A percentile compares a stretch with the other conserved stretches of the same genome.
Evolutionary conservation across 805 yeast genomes (phyloP).

Genomic region (Phaffomyces thermotolerans): DNA sequence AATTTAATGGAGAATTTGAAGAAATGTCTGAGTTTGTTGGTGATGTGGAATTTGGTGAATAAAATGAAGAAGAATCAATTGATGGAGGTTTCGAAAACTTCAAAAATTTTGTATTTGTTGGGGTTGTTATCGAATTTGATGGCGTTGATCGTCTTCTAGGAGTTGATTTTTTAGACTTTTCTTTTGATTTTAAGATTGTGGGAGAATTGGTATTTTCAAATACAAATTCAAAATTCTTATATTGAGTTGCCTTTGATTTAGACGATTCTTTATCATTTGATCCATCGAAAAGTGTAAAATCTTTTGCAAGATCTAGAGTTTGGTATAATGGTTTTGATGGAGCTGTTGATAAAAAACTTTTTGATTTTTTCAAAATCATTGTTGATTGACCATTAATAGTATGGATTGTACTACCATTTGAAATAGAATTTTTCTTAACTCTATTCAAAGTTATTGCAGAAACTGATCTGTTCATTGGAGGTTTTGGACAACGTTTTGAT

Average conservation of each 20-base stretch:
- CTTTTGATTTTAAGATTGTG: neutral
- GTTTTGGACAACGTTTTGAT: constrained; percentile 6
- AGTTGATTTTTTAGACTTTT: constrained; percentile 1
- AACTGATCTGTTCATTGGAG: constrained; percentile 14
- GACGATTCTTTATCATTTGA: constrained; percentile 1
- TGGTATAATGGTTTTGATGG: constrained; percentile 9
- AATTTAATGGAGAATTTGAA: constrained; percentile 16
- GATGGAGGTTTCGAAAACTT: constrained; percentile 19
- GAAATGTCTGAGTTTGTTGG: constrained; percentile 22
- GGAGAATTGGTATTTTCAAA: constrained; percentile 10
- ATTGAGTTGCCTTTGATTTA: constrained; percentile 7
- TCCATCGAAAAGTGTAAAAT: constrained; percentile 1
- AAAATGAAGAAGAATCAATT: constrained; percentile 14
- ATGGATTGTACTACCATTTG: neutral
- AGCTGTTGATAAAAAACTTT: constrained; percentile 14
- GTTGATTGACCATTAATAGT: constrained; percentile 1
- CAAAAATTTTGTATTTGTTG: constrained; percentile 15
- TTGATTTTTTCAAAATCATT: constrained; percentile 17
- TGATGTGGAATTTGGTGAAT: constrained; percentile 18
- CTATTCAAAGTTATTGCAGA: constrained; percentile 20
- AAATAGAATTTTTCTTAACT: constrained; percentile 14
- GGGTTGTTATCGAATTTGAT: constrained; percentile 11
- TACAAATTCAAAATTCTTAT: constrained; percentile 22
- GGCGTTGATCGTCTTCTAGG: constrained; percentile 14
- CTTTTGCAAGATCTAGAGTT: constrained; percentile 23